Base-by-base conservation (phyloP, 345 rosid genomes). In the Acer negundo region DNA sequence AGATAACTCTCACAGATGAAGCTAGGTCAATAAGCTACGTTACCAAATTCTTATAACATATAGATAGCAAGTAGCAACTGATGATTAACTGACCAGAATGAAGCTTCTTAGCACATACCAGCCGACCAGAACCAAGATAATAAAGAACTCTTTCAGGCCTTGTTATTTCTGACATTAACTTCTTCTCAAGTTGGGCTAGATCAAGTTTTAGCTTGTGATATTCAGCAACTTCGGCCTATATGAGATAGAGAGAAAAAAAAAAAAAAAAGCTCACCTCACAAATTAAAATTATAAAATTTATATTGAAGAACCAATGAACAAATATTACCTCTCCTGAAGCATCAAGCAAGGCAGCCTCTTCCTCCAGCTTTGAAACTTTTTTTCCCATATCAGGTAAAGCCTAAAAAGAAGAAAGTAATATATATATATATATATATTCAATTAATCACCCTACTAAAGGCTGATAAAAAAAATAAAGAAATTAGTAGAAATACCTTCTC, bases 91-190 rank as follows among this genome's bases (percentile, higher is more conserved):
- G 13, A 28, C 75, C 42, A 73, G 75, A 77, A 69, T 53, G n/a
- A 19, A 28, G 40, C 62, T 53, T 42, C 15, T 47, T 17, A 16
- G 38, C 67, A 80, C 94, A 62, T 90, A 94, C 99, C 94, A 96
- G 81, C 65, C 99, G 93, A 58, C 98, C 99, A 75, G 99, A 91
- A 80, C 90, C 89, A 74, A 92, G 97, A 83, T 88, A 92, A 87
- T 85, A 88, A 70, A 96, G 97, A 74, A 90, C 84, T 86, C 93
- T 96, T 86, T 96, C 99, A 84, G 99, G 99, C 88, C 97, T 89
- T 77, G 88, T 92, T 75, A 96, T 92, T 84, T 92, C 98, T 68
- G 87, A 75, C 97, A 91, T 92, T 90, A 96, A 82, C 89, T 91
- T 96, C 86, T 91, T 96, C 88, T 96, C 99, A 77, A 84, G 89